Evolutionary conservation across 441 rosid genomes (phyloP), one percentile per base, ranked within the genome.

Genomic region (Erodium chrysanthum): DNA sequence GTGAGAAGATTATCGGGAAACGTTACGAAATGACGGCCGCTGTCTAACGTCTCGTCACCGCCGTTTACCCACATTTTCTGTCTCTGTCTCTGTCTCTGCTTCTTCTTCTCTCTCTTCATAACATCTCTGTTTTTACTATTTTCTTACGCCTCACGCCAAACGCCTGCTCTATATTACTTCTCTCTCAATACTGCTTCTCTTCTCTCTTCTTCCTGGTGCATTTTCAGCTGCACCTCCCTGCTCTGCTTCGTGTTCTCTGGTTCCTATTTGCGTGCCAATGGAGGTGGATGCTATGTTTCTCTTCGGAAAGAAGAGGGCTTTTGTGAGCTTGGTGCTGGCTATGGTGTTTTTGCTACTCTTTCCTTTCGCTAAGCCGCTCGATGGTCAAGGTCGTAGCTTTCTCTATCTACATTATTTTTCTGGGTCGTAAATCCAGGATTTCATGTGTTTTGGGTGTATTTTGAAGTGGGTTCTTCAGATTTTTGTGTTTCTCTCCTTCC

Each of bases 71-170:
- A 12, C 25, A 35, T 35, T 35, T 35, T 35, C 40, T 35, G 40
- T 35, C 40, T 35, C 40, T 35, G 40, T 35, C 40, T 35, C 40
- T 35, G 40, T 5, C 3, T n/a, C n/a, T n/a, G n/a, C n/a, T n/a
- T n/a, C n/a, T 29, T 35, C 42, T 40, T 60, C 82, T 83, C 88
- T 84, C 85, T 78, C 85, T 72, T 82, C 80, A 76, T 85, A 81
- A 85, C 81, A 68, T 74, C 84, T 78, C 82, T 74, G 83, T 58
- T 44, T 73, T 70, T 78, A 70, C 75, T 65, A 15, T 59, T 85
- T 73, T 84, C 94, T 84, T 84, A 42, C 84, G 67, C 77, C 77
- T 86, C 96, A 90, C 96, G 97, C 92, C 81, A 86, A 83, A 76
- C 86, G 85, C 86, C 90, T 85, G 90, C 72, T 66, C 73, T 42